Base-by-base conservation (phyloP, 164 flowering plant species). In the Umbilicus rupestris region DNA sequence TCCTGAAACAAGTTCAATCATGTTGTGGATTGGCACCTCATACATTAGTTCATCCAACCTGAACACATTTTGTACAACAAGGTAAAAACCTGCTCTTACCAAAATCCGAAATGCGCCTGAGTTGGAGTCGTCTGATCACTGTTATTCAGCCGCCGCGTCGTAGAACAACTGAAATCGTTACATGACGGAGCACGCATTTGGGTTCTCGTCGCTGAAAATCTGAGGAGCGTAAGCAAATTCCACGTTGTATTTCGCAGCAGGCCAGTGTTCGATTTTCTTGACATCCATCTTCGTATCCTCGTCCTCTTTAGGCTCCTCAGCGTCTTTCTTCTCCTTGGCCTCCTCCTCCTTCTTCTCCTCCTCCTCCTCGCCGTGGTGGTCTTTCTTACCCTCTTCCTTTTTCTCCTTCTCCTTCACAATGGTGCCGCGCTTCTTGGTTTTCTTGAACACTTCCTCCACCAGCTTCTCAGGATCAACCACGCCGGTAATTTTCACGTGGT, bases 1-100 rank as follows among this genome's bases (percentile, higher is more conserved):
- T n/a, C n/a, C n/a, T n/a, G n/a, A n/a, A n/a, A n/a, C n/a, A n/a
- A n/a, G n/a, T n/a, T n/a, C n/a, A n/a, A n/a, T n/a, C n/a, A n/a
- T n/a, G n/a, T n/a, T n/a, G n/a, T n/a, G n/a, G n/a, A n/a, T n/a
- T n/a, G n/a, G n/a, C n/a, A n/a, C n/a, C n/a, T 93, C 90, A 16
- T 97, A 97, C 39, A 41, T 41, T 1, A 41, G 44, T 41, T 41
- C 44, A 41, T 9, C 44, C 11, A 41, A 1, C 44, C 10, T 41
- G 16, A 41, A 41, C 15, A 41, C 16, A 41, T 14, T 14, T 41
- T 41, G 44, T 41, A 41, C 44, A 41, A 41, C 44, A 41, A 41
- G 44, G 12, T 9, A 6, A 12, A 41, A 41, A 41, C 7, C 1
- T 41, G 7, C 44, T 41, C 44, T 6, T 41, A 41, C 7, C 12